phyloP scores from a whole-genome alignment of 331 rosid genomes.

The Malus hybrid region DNA sequence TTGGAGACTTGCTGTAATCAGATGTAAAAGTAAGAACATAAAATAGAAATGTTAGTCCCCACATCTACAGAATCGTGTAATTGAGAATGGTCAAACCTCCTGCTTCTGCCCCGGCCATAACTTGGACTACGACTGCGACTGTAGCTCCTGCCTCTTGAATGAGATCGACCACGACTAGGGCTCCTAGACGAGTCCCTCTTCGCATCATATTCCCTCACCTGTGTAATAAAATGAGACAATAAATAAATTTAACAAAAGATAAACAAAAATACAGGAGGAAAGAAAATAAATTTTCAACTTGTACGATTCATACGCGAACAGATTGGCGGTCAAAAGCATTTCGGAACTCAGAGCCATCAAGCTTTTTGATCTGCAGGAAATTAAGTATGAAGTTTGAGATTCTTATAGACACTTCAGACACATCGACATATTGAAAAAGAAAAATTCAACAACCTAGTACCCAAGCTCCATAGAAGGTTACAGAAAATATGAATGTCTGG shows the following conservation, averaged over 20 bases:
- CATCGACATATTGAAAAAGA: background rate
- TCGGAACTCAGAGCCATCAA: slow-evolving; percentile 95
- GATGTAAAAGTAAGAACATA: slow-evolving; percentile 1
- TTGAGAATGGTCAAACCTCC: slow-evolving; percentile 38
- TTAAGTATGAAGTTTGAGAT: background rate
- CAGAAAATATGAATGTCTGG: background rate
- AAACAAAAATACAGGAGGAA: background rate
- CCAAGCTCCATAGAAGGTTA: background rate
- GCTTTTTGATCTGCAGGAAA: slow-evolving; percentile 78
- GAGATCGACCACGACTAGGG: slow-evolving; percentile 78
- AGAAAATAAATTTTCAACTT: background rate
- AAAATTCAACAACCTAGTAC: background rate
- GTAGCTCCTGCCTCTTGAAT: slow-evolving; percentile 77
- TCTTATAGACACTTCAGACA: background rate
- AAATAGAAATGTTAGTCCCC: background rate
- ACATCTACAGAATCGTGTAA: background rate
- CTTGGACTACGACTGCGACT: slow-evolving; percentile 75
- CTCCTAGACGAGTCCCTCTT: slow-evolving; percentile 85
- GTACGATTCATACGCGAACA: slow-evolving; percentile 64
- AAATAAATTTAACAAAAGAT: background rate
- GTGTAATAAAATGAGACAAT: slow-evolving; percentile 13
- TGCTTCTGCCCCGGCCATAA: slow-evolving; percentile 54
- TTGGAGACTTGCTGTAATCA: slow-evolving; percentile 86
- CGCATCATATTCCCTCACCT: slow-evolving; percentile 95
- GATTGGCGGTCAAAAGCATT: slow-evolving; percentile 81